Evolutionary conservation across 2,329 filamentous ascomycete species (phyloP), one percentile per base, ranked within the genome.

Genomic region (Alternaria conjuncta): DNA sequence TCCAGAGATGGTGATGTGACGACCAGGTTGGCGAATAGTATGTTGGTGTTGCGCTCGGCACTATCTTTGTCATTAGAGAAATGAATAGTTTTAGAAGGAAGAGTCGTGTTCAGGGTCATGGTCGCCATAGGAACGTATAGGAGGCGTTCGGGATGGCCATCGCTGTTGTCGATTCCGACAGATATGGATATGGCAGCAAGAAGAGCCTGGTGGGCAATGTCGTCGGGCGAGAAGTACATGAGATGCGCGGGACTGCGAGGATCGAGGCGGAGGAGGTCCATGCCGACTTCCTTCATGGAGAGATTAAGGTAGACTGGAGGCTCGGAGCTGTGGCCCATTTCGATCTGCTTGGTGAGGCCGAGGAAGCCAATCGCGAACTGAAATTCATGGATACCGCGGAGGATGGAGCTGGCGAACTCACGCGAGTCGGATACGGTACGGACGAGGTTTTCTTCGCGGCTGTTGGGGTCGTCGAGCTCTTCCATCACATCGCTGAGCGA

Each of bases 101-200:
- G 82, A 0, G 96, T 99, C 0, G 96, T 98, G 78, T 95, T 93
- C 63, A 98, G 89, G 0, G 90, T 99, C 3, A 94, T 97, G 2
- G 96, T 99, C 20, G 95, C 92, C 96, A 99, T 98, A 1, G 96
- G 96, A 46, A 99, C 88, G 78, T 99, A 99, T 21, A 97, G 82
- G 61, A 99, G 86, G 57, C 95, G 90, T 77, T 97, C 93, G 0
- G 93, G 91, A 71, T 92, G 92, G 9, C 91, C 92, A 26, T 90
- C 88, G n/a, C 93, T 93, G 77, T 97, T 94, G 74, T 97, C 94
- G 36, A 99, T 85, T 43, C 94, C 96, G 61, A 98, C 86, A 0
- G 95, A 95, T 60, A 99, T 92, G 1, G 96, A 97, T 44, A 99
- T 89, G 4, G 94, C 96, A 18, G 95, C 96, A 21, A 96, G 87